A percentile compares a stretch with the other conserved stretches of the same genome.
These are phyloP conservation scores for Mycena filopes DNA, from an alignment of 768 basidiomycete species.

Conservation along the genomic window DNA sequence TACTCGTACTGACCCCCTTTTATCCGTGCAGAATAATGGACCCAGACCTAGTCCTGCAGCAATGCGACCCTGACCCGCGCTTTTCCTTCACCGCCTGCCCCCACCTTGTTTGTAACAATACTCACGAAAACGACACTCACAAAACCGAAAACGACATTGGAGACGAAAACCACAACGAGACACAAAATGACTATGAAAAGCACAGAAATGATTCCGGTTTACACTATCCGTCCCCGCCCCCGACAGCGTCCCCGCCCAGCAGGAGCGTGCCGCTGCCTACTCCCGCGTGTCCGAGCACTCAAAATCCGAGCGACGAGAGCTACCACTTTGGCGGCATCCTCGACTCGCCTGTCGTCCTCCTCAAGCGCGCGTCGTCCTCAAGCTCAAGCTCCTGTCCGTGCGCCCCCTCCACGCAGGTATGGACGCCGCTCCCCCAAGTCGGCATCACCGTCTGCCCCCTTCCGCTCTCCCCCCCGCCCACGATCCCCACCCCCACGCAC, in stretches of 20 bases:
- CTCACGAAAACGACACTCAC: constrained; percentile 14
- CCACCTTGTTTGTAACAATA: constrained; percentile 29
- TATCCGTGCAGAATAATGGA: constrained; percentile 28
- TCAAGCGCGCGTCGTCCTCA: constrained; percentile 13
- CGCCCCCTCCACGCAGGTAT: too few species aligned
- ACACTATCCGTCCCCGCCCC: constrained; percentile 31
- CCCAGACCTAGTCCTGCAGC: constrained; percentile 11
- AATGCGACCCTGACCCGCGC: constrained; percentile 2
- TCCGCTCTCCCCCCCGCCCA: constrained; percentile 25
- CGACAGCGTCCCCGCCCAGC: constrained; percentile 21
- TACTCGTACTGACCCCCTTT: too few species aligned
- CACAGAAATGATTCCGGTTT: too few species aligned
- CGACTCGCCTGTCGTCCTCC: constrained; percentile 28
- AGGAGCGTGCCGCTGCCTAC: constrained; percentile 30
- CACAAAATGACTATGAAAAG: too few species aligned
- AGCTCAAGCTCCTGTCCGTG: not conserved
- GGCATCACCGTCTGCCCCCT: not conserved
- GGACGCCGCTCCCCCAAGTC: too few species aligned
- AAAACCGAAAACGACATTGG: not conserved
- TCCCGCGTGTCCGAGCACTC: not conserved
- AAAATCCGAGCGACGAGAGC: not conserved
- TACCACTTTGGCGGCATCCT: constrained; percentile 29
- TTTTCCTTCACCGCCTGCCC: constrained; percentile 30
- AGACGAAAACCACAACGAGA: too few species aligned
- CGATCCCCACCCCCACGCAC: constrained; percentile 25